Evolutionary conservation across 2,329 filamentous ascomycete genomes (phyloP), one percentile per base, ranked within the genome.

Genomic region (Fusarium sp.): DNA sequence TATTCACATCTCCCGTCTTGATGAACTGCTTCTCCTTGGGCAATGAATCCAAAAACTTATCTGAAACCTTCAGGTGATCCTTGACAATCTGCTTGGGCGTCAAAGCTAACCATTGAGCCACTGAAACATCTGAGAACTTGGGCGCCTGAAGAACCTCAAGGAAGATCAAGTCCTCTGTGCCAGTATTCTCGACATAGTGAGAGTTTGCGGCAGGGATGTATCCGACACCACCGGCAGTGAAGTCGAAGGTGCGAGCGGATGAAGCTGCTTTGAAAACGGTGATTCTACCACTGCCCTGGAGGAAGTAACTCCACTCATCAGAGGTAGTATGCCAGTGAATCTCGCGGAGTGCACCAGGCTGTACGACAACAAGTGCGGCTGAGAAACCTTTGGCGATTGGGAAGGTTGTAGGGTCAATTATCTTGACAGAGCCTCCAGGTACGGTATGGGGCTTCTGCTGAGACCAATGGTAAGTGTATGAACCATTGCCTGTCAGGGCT

Each of bases 381-480:
- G 65, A 54, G 55, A 68, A 61, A 6, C 26, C 55, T 24, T 68
- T 38, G 6, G 65, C 54, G 6, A 67, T 61, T 8, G 65, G 63
- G 15, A 68, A 68, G 1, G 54, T 68, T 0, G 63, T 67, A 3
- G 65, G 47, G 28, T 68, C 65, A 1, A 68, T 31, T 6, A 68
- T 68, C 35, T 61, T 68, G 8, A 68, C 63, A 7, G 45, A 61
- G 8, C 65, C 65, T 9, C 65, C 65, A 1, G 65, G 65, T 9
- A 67, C 62, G 3, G 65, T 66, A 42, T 67, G 65, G 4, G 65
- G 53, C 7, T 67, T 53, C 18, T 67, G 65, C 9, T 53, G 65
- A 47, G 64, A 67, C 64, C 64, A 67, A 16, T 67, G 64, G n/a
- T 67, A 67, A 1, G 64, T 67, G 53, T 60, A 67, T n/a, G 64